These are phyloP conservation scores for Tolypocladium amazonense DNA, from an alignment of 2,329 filamentous ascomycete genomes.

Conservation along the genomic window DNA sequence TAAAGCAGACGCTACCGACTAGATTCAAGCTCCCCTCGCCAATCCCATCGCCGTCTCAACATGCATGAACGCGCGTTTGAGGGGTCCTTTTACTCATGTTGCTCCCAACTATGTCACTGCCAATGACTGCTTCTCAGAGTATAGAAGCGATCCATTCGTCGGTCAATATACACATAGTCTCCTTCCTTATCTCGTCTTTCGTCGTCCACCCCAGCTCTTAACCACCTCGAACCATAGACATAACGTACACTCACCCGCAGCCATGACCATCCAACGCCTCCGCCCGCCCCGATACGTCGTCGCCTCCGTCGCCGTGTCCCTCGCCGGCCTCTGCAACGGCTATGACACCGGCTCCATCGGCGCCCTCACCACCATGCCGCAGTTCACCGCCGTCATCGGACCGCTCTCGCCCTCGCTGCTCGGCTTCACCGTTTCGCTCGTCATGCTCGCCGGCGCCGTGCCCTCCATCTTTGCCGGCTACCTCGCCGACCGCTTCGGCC, in stretches of 20 bases:
- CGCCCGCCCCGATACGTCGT: not conserved
- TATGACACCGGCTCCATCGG: not conserved
- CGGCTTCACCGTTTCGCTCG: not conserved
- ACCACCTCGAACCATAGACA: not conserved
- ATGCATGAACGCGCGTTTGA: not conserved
- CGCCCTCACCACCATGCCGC: not conserved
- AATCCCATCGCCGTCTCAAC: not conserved
- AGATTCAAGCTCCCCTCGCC: not conserved
- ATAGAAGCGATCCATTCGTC: not conserved
- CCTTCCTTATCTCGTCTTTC: not conserved
- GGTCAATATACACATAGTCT: not conserved
- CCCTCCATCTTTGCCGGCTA: not conserved
- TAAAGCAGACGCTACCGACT: not conserved
- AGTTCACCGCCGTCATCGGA: not conserved
- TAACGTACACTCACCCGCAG: not conserved
- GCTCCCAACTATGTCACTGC: not conserved
- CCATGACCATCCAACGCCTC: not conserved
- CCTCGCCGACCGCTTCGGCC: not conserved
- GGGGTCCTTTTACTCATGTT: not conserved
- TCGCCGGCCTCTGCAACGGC: not conserved
- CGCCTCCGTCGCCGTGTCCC: not conserved
- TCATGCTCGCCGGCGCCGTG: not conserved
- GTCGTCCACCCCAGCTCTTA: not conserved
- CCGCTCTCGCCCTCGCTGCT: not conserved
- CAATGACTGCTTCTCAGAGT: not conserved